Conservation (phyloP, 331 rosid species). For the Phaseolus coccineus region DNA sequence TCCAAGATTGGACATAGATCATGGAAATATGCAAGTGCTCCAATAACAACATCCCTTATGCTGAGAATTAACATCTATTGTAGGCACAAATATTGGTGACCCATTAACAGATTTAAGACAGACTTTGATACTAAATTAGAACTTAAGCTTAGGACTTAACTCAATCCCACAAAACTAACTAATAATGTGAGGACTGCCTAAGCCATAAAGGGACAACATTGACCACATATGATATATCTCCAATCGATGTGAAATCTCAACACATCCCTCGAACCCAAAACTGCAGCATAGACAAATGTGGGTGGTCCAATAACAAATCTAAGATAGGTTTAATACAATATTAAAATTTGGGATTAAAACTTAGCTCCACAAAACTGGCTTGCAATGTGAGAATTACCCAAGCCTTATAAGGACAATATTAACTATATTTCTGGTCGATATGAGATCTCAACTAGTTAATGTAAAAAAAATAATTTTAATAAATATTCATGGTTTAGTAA, state of each 20-base stretch:
- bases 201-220: not conserved
- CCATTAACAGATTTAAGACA: not conserved
- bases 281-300: not conserved
- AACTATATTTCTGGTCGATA: not conserved
- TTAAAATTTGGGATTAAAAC: not conserved
- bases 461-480: no score
- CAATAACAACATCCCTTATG: not conserved
- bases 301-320: not conserved
- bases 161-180: not conserved
- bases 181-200: not conserved
- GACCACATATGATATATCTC: not conserved
- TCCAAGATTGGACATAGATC: not conserved
- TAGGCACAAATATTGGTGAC: not conserved
- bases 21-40: not conserved
- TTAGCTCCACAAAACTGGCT: not conserved
- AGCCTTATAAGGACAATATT: not conserved
- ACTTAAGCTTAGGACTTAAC: not conserved
- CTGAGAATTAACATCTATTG: not conserved
- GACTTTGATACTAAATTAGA: not conserved
- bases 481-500: not conserved
- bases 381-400: not conserved
- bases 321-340: not conserved
- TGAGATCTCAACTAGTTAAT: not conserved
- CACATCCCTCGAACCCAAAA: not conserved
- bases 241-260: not conserved